phyloP scores from a whole-genome alignment of 2,329 filamentous ascomycete genomes.

The Mollisia scopiformis region DNA sequence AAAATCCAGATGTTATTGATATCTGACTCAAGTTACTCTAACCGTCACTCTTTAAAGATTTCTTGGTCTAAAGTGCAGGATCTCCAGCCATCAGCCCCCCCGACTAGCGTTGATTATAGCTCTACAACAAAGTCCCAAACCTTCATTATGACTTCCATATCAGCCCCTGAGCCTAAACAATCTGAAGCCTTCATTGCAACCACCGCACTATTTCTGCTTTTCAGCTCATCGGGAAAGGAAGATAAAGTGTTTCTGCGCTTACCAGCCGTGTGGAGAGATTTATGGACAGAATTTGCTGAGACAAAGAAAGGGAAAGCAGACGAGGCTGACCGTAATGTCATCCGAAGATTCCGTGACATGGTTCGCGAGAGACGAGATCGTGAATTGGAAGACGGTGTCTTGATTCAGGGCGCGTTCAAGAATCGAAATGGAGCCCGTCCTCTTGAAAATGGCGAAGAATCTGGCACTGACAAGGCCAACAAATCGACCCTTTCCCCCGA shows the following conservation, averaged over 20 bases:
- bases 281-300: slow-evolving; percentile 80
- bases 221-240: slow-evolving; percentile 77
- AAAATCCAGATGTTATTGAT: slow-evolving; percentile 70
- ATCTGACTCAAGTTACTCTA: slow-evolving; percentile 75
- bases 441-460: slow-evolving; percentile 52
- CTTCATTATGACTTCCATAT: slow-evolving; percentile 75
- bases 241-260: slow-evolving; percentile 83
- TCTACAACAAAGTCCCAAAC: slow-evolving; percentile 54
- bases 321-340: slow-evolving; percentile 66
- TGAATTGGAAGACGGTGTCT: slow-evolving; percentile 73
- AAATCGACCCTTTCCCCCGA: slow-evolving; percentile 30
- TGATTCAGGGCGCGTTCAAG: slow-evolving; percentile 77
- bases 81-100: slow-evolving; percentile 40
- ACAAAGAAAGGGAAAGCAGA: slow-evolving; percentile 72
- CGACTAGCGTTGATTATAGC: slow-evolving; percentile 35
- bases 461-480: slow-evolving; percentile 37
- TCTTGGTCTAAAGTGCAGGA: slow-evolving; percentile 78
- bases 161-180: slow-evolving; percentile 76
- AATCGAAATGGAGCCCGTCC: slow-evolving; percentile 55
- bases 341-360: slow-evolving; percentile 71
- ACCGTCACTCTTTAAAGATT: slow-evolving; percentile 75
- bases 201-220: slow-evolving; percentile 79
- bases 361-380: slow-evolving; percentile 71
- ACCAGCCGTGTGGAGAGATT: slow-evolving; percentile 78
- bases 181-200: slow-evolving; percentile 89